These are phyloP conservation scores for Erysimum cheiri DNA, from an alignment of 441 rosid species.

Conservation along the genomic window DNA sequence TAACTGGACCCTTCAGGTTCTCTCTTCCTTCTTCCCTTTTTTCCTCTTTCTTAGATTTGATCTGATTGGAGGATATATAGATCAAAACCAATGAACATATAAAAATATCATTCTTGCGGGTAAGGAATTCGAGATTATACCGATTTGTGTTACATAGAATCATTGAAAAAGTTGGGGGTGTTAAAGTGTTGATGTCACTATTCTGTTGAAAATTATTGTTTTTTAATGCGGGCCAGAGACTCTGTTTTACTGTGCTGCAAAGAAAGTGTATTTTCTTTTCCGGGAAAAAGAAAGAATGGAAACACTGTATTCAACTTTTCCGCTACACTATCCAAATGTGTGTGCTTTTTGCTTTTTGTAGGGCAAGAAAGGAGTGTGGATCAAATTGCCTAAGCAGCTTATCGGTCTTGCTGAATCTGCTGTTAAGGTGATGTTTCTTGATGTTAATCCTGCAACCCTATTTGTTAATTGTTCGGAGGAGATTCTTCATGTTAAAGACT, in stretches of 20 bases:
- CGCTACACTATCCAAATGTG: too few species aligned
- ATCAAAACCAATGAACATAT: too few species aligned
- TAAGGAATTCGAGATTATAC: constrained; percentile 15
- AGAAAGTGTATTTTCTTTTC: constrained; percentile 9
- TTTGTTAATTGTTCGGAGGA: constrained; percentile 16
- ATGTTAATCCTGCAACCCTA: neutral
- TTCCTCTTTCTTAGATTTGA: constrained; percentile 5
- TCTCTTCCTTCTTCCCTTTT: neutral
- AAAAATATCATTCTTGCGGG: neutral
- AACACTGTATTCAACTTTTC: constrained; percentile 24
- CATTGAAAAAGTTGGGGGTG: constrained; percentile 12
- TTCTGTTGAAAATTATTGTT: constrained; percentile 14
- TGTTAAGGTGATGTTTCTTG: constrained; percentile 58
- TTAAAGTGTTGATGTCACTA: constrained; percentile 10
- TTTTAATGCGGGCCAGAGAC: constrained; percentile 33
- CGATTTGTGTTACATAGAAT: constrained; percentile 17
- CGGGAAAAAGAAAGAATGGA: neutral
- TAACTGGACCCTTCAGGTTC: constrained; percentile 78
- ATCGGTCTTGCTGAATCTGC: constrained; percentile 72
- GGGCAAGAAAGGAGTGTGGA: constrained; percentile 92
- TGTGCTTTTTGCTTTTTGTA: constrained; percentile 35
- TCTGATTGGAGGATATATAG: neutral
- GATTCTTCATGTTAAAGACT: neutral
- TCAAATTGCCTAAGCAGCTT: constrained; percentile 74
- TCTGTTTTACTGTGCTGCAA: constrained; percentile 21